Percentiles rank a stretch among this genome's conserved stretches.
phyloP scores from a whole-genome alignment of 257 asterid genomes.

The Plantago ovata region DNA sequence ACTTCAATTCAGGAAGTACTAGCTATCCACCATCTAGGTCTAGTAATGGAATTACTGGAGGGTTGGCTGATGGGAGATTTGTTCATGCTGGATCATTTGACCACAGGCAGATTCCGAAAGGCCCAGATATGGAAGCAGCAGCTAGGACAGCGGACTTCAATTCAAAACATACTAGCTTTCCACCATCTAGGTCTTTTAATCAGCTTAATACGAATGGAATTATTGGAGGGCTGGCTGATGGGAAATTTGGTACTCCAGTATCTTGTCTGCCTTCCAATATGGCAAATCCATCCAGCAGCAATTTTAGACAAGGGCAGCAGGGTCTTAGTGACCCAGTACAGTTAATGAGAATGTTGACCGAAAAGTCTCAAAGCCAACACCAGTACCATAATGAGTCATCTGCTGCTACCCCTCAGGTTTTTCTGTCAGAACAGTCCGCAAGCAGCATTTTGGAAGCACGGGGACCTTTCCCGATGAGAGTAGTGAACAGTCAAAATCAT shows the following conservation, averaged over 20 bases:
- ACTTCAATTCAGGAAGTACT: conserved; percentile 36
- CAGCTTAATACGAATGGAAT: conserved; percentile 38
- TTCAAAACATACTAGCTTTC: conserved; percentile 35
- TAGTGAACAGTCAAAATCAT: conserved; percentile 52
- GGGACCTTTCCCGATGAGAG: conserved; percentile 44
- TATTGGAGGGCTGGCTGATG: conserved; percentile 42
- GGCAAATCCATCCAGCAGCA: conserved; percentile 25
- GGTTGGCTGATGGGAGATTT: conserved; percentile 43
- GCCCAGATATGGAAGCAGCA: conserved; percentile 42
- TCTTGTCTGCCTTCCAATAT: conserved; percentile 26
- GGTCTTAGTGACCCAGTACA: conserved; percentile 70
- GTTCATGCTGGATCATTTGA: conserved; percentile 9
- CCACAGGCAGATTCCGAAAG: conserved; percentile 35
- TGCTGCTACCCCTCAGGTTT: conserved; percentile 26
- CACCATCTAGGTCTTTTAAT: conserved; percentile 51
- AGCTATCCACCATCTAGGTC: conserved; percentile 46
- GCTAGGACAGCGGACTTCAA: conserved; percentile 40
- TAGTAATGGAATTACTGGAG: conserved; percentile 34
- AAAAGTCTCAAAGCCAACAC: conserved; percentile 56
- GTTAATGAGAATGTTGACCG: conserved; percentile 62
- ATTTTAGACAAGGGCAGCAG: conserved; percentile 47
- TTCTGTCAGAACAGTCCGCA: conserved; percentile 26
- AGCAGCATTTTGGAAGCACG: conserved; percentile 37
- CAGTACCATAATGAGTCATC: conserved; percentile 34
- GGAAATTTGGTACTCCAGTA: conserved; percentile 19